Percentiles rank a stretch among this genome's conserved stretches.
Conservation (phyloP, 768 basidiomycete genomes). For the Leccinum ochraceum region DNA sequence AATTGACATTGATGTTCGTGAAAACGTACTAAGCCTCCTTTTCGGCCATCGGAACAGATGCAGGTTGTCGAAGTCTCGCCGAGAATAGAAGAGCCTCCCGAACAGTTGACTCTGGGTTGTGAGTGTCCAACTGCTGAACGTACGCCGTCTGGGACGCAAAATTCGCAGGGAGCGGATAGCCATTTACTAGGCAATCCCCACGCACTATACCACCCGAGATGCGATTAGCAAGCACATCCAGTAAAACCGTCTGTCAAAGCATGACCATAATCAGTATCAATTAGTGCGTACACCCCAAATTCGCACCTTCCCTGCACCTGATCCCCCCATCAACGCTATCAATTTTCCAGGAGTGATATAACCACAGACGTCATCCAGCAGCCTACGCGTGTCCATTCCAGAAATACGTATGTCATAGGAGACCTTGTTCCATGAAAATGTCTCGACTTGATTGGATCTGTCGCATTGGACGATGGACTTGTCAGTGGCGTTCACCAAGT, state of each 20-base stretch:
- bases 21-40: conserved; percentile 75
- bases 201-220: conserved; percentile 46
- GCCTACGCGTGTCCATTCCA: conserved; percentile 38
- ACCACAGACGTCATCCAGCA: conserved; percentile 48
- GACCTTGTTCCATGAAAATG: conserved; percentile 79
- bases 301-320: conserved; percentile 34
- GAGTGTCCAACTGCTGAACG: conserved; percentile 78
- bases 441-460: conserved; percentile 36
- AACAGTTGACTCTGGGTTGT: conserved; percentile 73
- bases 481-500: neutral
- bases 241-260: conserved; percentile 49
- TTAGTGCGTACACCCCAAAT: neutral
- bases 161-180: conserved; percentile 51
- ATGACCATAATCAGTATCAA: neutral
- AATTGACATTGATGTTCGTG: neutral
- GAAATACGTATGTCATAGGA: conserved; percentile 58
- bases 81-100: conserved; percentile 81
- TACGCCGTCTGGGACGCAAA: conserved; percentile 60
- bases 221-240: conserved; percentile 58
- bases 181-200: conserved; percentile 58
- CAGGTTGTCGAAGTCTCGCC: conserved; percentile 75
- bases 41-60: conserved; percentile 59
- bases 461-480: conserved; percentile 13
- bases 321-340: conserved; percentile 52
- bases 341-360: conserved; percentile 52